A percentile compares a stretch with the other conserved stretches of the same genome.
Conservation (phyloP, 2,329 filamentous ascomycete species). For the Ramichloridium luteum region DNA sequence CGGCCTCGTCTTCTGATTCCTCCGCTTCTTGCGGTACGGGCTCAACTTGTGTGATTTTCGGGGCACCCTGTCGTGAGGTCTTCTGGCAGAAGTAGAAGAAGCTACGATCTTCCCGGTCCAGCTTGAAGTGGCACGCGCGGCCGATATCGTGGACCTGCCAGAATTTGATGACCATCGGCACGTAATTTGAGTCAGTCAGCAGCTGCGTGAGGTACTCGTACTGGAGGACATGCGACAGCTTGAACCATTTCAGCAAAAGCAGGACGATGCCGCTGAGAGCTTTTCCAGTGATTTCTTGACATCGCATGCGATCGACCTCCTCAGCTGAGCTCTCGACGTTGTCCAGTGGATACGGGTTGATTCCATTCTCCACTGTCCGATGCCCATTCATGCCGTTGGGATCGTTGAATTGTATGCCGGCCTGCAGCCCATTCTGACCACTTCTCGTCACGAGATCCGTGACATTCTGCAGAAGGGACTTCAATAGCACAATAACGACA, state of each 20-base stretch:
- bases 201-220: conserved; percentile 94
- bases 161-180: conserved; percentile 82
- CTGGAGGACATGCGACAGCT: conserved; percentile 84
- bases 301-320: conserved; percentile 69
- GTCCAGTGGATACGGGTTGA: conserved; percentile 14
- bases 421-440: conserved; percentile 38
- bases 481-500: conserved; percentile 81
- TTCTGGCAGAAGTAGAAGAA: conserved; percentile 86
- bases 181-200: conserved; percentile 85
- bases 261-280: conserved; percentile 82
- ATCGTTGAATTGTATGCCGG: conserved; percentile 31
- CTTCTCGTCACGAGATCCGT: conserved; percentile 63
- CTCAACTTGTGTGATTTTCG: conserved; percentile 7
- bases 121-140: conserved; percentile 72
- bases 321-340: conserved; percentile 36
- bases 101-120: conserved; percentile 69
- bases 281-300: conserved; percentile 79
- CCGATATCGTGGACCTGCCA: conserved; percentile 93
- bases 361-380: conserved; percentile 28
- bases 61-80: conserved; percentile 48
- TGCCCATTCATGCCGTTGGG: conserved; percentile 19
- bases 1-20: conserved; percentile 56
- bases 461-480: conserved; percentile 76
- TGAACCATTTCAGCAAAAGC: conserved; percentile 90
- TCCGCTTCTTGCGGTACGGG: conserved; percentile 23